phyloP scores from a whole-genome alignment of 371 early-diverging fungal species.

The Batrachochytrium dendrobatidis region DNA sequence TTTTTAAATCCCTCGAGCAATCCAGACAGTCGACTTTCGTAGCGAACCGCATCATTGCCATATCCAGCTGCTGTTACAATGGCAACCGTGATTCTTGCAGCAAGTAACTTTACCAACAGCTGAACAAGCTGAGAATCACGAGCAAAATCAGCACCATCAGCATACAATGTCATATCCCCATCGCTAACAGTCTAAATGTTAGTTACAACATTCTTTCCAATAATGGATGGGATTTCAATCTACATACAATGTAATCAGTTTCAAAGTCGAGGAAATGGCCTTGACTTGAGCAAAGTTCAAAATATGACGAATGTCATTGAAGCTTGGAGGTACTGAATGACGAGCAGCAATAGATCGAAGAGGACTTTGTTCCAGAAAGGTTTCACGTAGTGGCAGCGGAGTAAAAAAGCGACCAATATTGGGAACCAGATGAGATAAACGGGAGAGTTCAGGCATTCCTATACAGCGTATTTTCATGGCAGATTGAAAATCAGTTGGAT shows the following conservation, averaged over 20 bases:
- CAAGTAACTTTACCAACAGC: constrained; percentile 53
- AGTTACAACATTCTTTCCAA: neutral
- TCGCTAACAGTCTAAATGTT: constrained; percentile 48
- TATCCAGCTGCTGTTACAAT: constrained; percentile 86
- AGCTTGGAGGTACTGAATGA: constrained; percentile 63
- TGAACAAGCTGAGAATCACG: constrained; percentile 51
- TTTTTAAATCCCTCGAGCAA: constrained; percentile 53
- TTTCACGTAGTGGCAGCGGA: constrained; percentile 56
- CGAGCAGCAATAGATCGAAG: constrained; percentile 59
- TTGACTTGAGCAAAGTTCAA: constrained; percentile 67
- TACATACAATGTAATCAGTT: constrained; percentile 63
- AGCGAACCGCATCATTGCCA: constrained; percentile 52
- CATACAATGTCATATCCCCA: constrained; percentile 83
- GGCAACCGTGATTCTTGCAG: constrained; percentile 54
- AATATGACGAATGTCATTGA: constrained; percentile 77
- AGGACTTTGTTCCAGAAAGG: constrained; percentile 54
- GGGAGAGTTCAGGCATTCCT: constrained; percentile 57
- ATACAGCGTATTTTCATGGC: constrained; percentile 13
- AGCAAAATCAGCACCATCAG: constrained; percentile 73
- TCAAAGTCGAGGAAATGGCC: constrained; percentile 44
- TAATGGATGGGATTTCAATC: neutral
- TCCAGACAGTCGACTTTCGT: constrained; percentile 65
- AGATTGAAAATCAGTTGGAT: no score
- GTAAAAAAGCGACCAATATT: constrained; percentile 72
- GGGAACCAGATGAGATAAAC: constrained; percentile 65